Evolutionary conservation across 2,329 filamentous ascomycete genomes (phyloP).

Genomic region (Clonostachys chloroleuca): DNA sequence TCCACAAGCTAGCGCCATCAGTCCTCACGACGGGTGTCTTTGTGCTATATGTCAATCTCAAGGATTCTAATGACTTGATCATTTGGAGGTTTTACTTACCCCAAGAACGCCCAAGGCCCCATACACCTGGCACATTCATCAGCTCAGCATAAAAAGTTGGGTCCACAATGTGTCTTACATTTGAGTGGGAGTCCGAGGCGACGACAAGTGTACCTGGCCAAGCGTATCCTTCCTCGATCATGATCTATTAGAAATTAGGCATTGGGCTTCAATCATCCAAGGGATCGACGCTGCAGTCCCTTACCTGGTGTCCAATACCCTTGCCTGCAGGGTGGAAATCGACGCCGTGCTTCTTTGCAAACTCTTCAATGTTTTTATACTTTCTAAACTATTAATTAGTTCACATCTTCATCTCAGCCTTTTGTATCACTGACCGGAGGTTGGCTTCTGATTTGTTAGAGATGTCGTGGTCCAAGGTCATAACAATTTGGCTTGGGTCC

Average conservation of each 20-base stretch:
- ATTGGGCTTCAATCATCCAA: too few relatives aligned
- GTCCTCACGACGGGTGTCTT: constrained; percentile 35
- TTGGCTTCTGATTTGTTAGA: constrained; percentile 79
- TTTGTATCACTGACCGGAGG: constrained; percentile 25
- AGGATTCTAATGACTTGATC: too few relatives aligned
- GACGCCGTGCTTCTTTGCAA: constrained; percentile 74
- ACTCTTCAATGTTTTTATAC: constrained; percentile 75
- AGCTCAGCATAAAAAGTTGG: too few relatives aligned
- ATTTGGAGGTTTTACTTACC: too few relatives aligned
- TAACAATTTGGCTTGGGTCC: constrained; percentile 58
- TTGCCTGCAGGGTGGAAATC: constrained; percentile 72
- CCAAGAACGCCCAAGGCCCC: neutral
- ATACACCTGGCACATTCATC: constrained; percentile 29
- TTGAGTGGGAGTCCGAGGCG: constrained; percentile 73
- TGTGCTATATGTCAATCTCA: too few relatives aligned
- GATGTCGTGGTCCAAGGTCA: constrained; percentile 85
- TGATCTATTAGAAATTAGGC: constrained; percentile 38
- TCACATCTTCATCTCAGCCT: too few relatives aligned
- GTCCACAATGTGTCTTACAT: constrained; percentile 54
- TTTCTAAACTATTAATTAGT: constrained; percentile 45
- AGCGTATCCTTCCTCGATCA: constrained; percentile 70
- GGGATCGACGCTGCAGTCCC: too few relatives aligned
- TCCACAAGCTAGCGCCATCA: constrained; percentile 83
- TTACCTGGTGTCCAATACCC: constrained; percentile 77
- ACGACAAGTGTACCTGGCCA: constrained; percentile 86